phyloP scores from a whole-genome alignment of 2,329 filamentous ascomycete species.

The Monilinia fructigena region DNA sequence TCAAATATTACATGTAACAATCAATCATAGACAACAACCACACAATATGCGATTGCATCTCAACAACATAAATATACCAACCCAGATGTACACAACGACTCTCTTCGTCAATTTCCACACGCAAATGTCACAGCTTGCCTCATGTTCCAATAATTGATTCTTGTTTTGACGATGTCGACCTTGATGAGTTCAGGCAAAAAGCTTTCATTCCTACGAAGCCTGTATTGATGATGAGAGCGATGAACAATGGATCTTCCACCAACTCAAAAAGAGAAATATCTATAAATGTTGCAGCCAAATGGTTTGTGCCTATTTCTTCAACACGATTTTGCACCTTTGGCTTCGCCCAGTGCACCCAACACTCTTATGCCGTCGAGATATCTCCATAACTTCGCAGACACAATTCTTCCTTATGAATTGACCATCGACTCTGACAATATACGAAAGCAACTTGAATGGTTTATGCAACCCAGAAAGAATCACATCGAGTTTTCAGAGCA shows the following conservation, averaged over 20 bases:
- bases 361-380: constrained; percentile 34
- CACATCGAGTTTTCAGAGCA: neutral
- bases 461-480: neutral
- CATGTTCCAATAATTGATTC: constrained; percentile 25
- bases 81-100: constrained; percentile 1
- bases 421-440: constrained; percentile 34
- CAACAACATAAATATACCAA: neutral
- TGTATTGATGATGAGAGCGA: constrained; percentile 49
- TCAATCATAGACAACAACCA: neutral
- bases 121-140: constrained; percentile 8
- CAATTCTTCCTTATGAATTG: constrained; percentile 59
- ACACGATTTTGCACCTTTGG: neutral
- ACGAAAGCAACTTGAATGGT: neutral
- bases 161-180: constrained; percentile 30
- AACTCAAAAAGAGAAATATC: constrained; percentile 40
- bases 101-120: neutral
- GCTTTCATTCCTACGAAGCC: constrained; percentile 56
- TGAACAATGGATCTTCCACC: constrained; percentile 19
- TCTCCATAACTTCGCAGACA: constrained; percentile 44
- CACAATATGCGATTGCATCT: constrained; percentile 9
- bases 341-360: neutral
- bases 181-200: constrained; percentile 51
- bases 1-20: neutral
- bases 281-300: constrained; percentile 56
- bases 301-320: constrained; percentile 50